Evolutionary conservation across 2,329 filamentous ascomycete genomes (phyloP), one percentile per base, ranked within the genome.

Genomic region (Ophiosphaerella narmari): DNA sequence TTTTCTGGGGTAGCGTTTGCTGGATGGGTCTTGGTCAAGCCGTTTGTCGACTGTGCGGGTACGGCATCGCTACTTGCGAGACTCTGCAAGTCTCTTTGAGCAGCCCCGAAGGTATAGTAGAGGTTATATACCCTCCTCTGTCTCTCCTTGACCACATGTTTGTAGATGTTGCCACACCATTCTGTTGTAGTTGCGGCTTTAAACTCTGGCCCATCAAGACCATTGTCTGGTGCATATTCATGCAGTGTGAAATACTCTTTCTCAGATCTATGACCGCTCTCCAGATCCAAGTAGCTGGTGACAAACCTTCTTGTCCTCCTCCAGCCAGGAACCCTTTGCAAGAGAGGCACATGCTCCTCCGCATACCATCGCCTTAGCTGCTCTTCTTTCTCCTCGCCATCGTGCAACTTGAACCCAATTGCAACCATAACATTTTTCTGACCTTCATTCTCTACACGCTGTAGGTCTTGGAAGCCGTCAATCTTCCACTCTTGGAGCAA

Each of bases 71-170:
- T 76, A 1, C 72, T 72, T 1, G 82, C 77, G 1, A 90, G 74
- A 5, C 82, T 79, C 0, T 78, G 62, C 3, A 93, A 77, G 58
- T 93, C 87, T 21, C 89, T 81, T 0, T 89, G 85, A 0, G 83
- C 89, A 0, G 88, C 82, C 0, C 90, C 89, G 65, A 96, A 95
- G 9, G 87, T 86, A 71, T 94, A 92, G 71, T 90, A 89, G 55
- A 92, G 82, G 31, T 83, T 78, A 73, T 90, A 94, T 0, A 80
- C 78, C 14, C 88, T 80, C 38, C 84, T 79, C 9, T 74, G 78
- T 62, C 83, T 83, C 39, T 76, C 72, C 18, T 78, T 80, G 9
- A 90, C 81, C 12, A 84, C 80, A 31, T 85, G 82, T 16, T 74
- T 71, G 60, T 83, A 82, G 32, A 91, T 77, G 42, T 85, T 78